These are phyloP conservation scores for Candolleomyces efflorescens DNA, from an alignment of 768 basidiomycete species.

Conservation along the genomic window DNA sequence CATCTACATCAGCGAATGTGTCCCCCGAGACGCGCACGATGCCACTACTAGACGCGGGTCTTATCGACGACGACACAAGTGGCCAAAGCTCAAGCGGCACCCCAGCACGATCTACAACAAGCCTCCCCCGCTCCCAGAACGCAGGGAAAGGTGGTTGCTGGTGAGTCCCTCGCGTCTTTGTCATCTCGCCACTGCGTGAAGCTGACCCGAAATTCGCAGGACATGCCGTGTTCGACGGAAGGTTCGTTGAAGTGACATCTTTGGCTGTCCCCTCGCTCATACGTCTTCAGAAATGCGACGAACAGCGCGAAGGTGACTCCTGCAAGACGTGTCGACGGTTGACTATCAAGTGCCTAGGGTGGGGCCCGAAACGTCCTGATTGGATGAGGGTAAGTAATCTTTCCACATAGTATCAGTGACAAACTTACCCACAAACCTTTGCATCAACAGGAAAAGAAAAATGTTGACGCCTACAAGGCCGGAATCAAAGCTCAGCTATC, in stretches of 20 bases:
- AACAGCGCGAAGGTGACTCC: constrained; percentile 75
- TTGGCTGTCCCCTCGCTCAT: constrained; percentile 7
- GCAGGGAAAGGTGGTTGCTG: constrained; percentile 77
- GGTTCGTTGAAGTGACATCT: constrained; percentile 36
- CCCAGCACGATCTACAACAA: constrained; percentile 42
- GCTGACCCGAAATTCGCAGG: constrained; percentile 37
- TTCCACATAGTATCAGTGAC: constrained; percentile 8
- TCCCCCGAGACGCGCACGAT: constrained; percentile 35
- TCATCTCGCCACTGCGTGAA: constrained; percentile 1
- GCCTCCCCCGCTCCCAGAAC: constrained; percentile 48
- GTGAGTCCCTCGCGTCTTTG: constrained; percentile 37
- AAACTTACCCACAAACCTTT: constrained; percentile 2
- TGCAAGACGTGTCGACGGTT: constrained; percentile 80
- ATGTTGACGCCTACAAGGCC: constrained; percentile 78
- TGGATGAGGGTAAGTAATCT: constrained; percentile 70
- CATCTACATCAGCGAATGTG: constrained; percentile 40
- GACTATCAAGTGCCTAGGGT: constrained; percentile 78
- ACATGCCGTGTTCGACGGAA: constrained; percentile 82
- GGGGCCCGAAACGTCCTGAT: constrained; percentile 82
- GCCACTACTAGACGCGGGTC: constrained; percentile 28
- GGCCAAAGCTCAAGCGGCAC: constrained; percentile 36
- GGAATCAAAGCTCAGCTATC: constrained; percentile 80
- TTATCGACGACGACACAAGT: constrained; percentile 30
- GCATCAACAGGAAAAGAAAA: constrained; percentile 65
- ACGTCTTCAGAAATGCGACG: constrained; percentile 75